phyloP scores from a whole-genome alignment of 2,329 filamentous ascomycete species.

The Nemania sp. region DNA sequence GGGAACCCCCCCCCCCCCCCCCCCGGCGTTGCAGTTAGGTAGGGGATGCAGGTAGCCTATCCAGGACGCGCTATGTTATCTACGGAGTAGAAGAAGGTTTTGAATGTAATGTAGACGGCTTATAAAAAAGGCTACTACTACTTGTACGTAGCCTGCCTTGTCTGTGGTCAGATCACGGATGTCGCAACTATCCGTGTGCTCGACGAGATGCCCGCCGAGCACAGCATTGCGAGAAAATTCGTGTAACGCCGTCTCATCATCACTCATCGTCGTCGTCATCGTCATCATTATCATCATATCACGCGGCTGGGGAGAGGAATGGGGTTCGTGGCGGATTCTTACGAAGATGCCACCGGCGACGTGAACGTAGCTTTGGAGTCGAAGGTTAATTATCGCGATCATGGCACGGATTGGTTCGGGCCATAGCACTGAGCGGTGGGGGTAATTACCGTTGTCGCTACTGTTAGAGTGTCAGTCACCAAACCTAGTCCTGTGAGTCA shows the following conservation, averaged over 20 bases:
- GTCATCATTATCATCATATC: not conserved
- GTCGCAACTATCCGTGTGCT: not conserved
- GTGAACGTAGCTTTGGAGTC: not conserved
- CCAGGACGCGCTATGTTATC: not conserved
- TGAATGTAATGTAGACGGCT: not conserved
- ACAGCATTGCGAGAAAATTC: not conserved
- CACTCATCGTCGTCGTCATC: too few relatives aligned
- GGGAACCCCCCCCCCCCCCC: too few relatives aligned
- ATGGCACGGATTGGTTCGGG: not conserved
- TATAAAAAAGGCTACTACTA: constrained; percentile 7
- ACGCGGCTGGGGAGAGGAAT: not conserved
- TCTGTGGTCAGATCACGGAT: not conserved
- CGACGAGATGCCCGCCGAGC: not conserved
- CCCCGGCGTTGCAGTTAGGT: not conserved
- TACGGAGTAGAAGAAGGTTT: not conserved
- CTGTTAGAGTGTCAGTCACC: not conserved
- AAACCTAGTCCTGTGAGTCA: constrained; percentile 9
- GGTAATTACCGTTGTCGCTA: not conserved
- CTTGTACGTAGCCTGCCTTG: too few relatives aligned
- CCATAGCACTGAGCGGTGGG: not conserved
- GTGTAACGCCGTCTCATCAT: not conserved
- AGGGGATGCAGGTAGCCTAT: not conserved
- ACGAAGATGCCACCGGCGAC: not conserved
- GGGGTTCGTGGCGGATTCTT: not conserved
- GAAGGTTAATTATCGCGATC: constrained; percentile 1